Evolutionary conservation across 2,329 filamentous ascomycete genomes (phyloP), one percentile per base, ranked within the genome.

Genomic region (Coleophoma eucalyptorum): DNA sequence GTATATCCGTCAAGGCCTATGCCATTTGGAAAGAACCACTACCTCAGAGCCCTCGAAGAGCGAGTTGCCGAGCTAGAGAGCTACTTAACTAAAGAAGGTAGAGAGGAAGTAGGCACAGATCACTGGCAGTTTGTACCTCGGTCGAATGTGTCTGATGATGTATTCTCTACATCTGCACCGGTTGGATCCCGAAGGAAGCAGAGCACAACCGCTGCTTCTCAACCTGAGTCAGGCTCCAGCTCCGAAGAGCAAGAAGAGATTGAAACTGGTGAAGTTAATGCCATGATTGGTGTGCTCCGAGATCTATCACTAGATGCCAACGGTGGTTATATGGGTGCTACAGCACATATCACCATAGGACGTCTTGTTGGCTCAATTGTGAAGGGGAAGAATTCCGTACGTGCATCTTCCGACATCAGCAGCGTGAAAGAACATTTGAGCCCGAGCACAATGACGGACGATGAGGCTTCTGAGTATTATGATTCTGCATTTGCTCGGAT

Each of bases 271-370:
- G 46, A 50, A n/a, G 37, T 53, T 43, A 50, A 41, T 34, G 52
- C 50, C 16, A 49, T 59, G 15, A 50, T 56, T 11, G 56, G 58
- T 18, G 56, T 63, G 13, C 51, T 61, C 3, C 50, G 58, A 4
- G 60, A 62, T 38, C 48, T 62, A 2, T 61, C 58, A 1, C 42
- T 61, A 8, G 53, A 59, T 40, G 57, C 54, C 10, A 56, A 53
- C 31, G 58, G 55, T n/a, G 58, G 55, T 13, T 59, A 59, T 50
- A 57, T 62, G 40, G 60, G 57, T 2, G 55, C 56, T 5, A 56
- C 55, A 3, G 60, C 60, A 11, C 56, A 57, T 43, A 59, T 60
- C 33, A 60, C 57, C 4, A 60, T 63, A 55, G 50, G 55, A 15
- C 44, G 57, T 5, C 49, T 62, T 50, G 55, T 63, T 7, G 52